Conservation (phyloP, 148 eudicot species). For the Rhododendron vialii region DNA sequence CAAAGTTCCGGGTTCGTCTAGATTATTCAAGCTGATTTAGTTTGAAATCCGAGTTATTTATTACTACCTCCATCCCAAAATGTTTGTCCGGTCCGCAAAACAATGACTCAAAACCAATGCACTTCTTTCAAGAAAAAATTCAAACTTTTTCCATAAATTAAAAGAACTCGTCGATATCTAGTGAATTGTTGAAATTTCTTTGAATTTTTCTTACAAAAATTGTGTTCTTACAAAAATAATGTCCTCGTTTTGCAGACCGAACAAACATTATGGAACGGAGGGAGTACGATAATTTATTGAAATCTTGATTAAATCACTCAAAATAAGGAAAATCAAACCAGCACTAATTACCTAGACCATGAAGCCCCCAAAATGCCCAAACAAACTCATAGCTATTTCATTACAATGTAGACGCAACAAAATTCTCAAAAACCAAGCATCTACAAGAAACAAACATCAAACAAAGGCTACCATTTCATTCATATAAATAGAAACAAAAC, state of each 20-base stretch:
- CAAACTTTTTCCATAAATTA: no score
- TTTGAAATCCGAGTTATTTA: background rate
- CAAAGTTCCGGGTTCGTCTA: background rate
- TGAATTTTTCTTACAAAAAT: no score
- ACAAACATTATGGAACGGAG: no score
- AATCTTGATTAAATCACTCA: background rate
- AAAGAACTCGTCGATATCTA: no score
- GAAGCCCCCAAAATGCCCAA: background rate
- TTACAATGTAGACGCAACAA: background rate
- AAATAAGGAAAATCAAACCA: background rate
- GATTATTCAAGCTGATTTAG: background rate
- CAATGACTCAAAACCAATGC: no score
- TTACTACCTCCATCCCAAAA: no score
- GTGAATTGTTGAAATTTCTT: no score
- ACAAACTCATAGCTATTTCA: background rate
- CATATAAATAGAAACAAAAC: background rate
- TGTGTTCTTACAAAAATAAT: no score
- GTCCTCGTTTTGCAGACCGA: no score
- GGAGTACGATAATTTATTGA: background rate
- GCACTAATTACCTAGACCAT: background rate
- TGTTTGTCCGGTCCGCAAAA: no score
- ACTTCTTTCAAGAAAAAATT: no score
- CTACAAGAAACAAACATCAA: background rate
- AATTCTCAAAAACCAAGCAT: background rate
- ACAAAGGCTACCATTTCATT: background rate